phyloP scores from a whole-genome alignment of 108 stramenopile species.

The Fistulifera solaris region DNA sequence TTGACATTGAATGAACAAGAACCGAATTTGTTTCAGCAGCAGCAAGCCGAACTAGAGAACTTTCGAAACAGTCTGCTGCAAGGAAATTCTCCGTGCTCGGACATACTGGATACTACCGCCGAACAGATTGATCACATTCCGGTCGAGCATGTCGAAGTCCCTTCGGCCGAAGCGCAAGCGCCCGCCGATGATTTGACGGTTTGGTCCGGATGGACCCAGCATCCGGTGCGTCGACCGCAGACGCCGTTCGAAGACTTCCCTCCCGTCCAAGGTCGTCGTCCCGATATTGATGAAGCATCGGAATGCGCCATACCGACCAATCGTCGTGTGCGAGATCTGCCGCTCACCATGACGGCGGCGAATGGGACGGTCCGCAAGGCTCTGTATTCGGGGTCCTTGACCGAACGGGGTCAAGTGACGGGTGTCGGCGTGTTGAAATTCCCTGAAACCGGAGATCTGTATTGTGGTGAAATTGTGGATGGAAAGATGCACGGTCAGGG shows the following conservation, averaged over 20 bases:
- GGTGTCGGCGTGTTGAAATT: conserved; percentile 10
- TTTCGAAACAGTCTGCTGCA: background rate
- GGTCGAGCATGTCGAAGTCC: conserved; percentile 12
- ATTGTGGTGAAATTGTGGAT: conserved; percentile 7
- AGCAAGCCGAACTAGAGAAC: conserved; percentile 9
- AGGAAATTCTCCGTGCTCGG: background rate
- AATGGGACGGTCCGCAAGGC: conserved; percentile 4
- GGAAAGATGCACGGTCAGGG: conserved; percentile 14
- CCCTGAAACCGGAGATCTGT: conserved; percentile 9
- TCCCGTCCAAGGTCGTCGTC: background rate
- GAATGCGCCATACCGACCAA: background rate
- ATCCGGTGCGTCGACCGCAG: background rate
- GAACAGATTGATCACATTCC: conserved; percentile 7
- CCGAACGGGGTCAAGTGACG: background rate
- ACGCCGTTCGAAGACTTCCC: background rate
- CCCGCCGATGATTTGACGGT: conserved; percentile 3
- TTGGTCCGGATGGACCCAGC: conserved; percentile 2
- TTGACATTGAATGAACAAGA: no score
- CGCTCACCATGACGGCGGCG: conserved; percentile 5
- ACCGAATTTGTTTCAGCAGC: background rate
- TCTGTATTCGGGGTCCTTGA: conserved; percentile 4
- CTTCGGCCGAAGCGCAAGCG: background rate
- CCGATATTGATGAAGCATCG: conserved; percentile 1
- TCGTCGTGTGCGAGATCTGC: background rate
- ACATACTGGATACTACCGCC: background rate